phyloP scores from a whole-genome alignment of 2,329 filamentous ascomycete species.

The Apiospora hydei region DNA sequence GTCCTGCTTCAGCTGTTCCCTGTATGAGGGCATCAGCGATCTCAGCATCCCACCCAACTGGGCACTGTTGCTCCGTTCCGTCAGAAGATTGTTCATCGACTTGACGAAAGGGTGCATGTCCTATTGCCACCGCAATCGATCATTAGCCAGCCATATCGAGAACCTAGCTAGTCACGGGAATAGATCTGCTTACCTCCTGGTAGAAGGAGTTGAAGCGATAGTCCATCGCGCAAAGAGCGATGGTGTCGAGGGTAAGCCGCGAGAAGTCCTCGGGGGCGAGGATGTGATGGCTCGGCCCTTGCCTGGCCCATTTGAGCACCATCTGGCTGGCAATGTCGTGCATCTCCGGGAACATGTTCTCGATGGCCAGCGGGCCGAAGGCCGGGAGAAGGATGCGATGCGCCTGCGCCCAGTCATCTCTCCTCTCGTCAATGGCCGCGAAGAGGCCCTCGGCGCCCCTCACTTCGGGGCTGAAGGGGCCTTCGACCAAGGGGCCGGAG shows the following conservation, averaged over 20 bases:
- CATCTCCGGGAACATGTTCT: constrained; percentile 62
- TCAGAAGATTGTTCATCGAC: constrained; percentile 58
- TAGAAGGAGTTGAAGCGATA: constrained; percentile 68
- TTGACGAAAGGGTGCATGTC: constrained; percentile 63
- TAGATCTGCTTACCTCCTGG: constrained; percentile 43
- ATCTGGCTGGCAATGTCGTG: constrained; percentile 60
- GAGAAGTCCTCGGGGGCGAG: constrained; percentile 66
- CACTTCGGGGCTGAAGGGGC: constrained; percentile 56
- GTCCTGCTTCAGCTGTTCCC: constrained; percentile 39
- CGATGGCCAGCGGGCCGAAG: constrained; percentile 60
- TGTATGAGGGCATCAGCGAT: constrained; percentile 34
- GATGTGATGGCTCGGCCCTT: constrained; percentile 52
- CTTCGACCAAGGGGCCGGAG: constrained; percentile 48
- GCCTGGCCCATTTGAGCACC: constrained; percentile 61
- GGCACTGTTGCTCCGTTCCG: constrained; percentile 50
- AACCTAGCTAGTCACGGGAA: neutral
- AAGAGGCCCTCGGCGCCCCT: constrained; percentile 48
- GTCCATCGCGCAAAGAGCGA: constrained; percentile 66
- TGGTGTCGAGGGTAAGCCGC: constrained; percentile 66
- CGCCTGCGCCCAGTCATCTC: constrained; percentile 59
- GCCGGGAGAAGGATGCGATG: constrained; percentile 60
- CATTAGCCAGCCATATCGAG: neutral
- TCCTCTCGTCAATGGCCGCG: constrained; percentile 38
- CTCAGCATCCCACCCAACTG: constrained; percentile 29
- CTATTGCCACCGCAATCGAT: neutral